Base-by-base conservation (phyloP, 371 early-diverging fungal genomes). In the Lichtheimia hyalospora region DNA sequence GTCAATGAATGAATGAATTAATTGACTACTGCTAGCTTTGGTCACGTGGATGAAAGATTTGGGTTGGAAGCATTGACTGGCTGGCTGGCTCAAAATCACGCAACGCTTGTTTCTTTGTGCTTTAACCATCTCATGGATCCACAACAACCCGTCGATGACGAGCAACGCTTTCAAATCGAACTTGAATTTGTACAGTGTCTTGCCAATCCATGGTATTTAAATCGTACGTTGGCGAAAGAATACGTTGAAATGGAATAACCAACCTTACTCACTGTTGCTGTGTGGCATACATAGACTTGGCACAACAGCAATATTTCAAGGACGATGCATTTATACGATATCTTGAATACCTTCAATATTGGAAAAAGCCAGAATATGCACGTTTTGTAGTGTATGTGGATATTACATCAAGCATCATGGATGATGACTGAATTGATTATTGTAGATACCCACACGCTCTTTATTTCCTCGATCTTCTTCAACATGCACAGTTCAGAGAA, bases 101-200 rank as follows among this genome's bases (percentile, higher is more conserved):
- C 34, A 34, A 34, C 34, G 6, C 34, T 34, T 34, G 34, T 34
- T 10, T 34, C 34, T 34, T 25, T 8, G 10, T 34, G 0, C 34
- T 34, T 8, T 34, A 2, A 34, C 10, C 34, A 2, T 34, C 10
- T 34, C 2, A 34, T 34, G 34, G 34, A 34, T 34, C 34, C 34
- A 34, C 34, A 34, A 10, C 34, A 34, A 10, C 34, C 34, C 34
- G 10, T 34, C 34, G 57, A 57, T 16, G 57, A 57, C n/a, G 46
- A 49, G 44, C 49, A 57, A 49, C 8, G 57, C 46, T 96, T 95
- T 65, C 87, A 90, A 64, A 85, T 94, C 16, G 97, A 97, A 74
- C 85, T 97, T 21, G 96, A 97, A 77, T 97, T 97, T 79, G 84
- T 97, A 14, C 95, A 95, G 72, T 93, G 93, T 58, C 75, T 97